Evolutionary conservation across 371 early-diverging fungal genomes (phyloP), one percentile per base, ranked within the genome.

Genomic region (Mucor lusitanicus): DNA sequence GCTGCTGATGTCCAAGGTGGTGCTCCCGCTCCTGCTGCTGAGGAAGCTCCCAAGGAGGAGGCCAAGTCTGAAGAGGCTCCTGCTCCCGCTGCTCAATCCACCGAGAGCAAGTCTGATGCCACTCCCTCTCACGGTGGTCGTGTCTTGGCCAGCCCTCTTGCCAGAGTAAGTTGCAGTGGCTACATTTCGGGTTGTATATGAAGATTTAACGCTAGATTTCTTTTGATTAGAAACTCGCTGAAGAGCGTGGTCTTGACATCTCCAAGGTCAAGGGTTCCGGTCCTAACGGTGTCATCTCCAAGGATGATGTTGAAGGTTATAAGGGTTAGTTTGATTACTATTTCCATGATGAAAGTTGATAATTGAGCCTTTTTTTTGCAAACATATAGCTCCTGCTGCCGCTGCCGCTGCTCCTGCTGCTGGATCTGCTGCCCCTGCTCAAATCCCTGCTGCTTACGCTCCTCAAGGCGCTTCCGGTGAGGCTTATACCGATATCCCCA

Each of bases 221-320:
- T 27, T 40, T 40, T 32, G 9, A 48, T 39, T 90, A 89, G 84
- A 91, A 87, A 71, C 79, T 97, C 55, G 98, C 99, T 59, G 88
- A 88, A 62, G 92, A 94, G 75, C 89, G 90, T 77, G 86, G 86
- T 70, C 81, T 97, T 70, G 84, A 89, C 59, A 86, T 99, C 64
- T 80, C 84, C 61, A 81, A 88, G 57, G 82, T 99, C 59, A 79
- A 82, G 63, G 99, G 98, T 61, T 83, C 96, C 61, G 99, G 98
- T 35, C 98, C 98, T 39, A 76, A 89, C 61, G 95, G 96, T 65
- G 88, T 97, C 66, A 91, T 98, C 65, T 81, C 95, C 63, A 95
- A 97, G 89, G 84, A 89, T 27, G 99, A 99, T 77, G 91, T 98
- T 39, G 90, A 92, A 75, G 80, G 75, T 78, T 94, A 75, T 74